phyloP scores from a whole-genome alignment of 768 basidiomycete genomes.

The Pholiota microspora region DNA sequence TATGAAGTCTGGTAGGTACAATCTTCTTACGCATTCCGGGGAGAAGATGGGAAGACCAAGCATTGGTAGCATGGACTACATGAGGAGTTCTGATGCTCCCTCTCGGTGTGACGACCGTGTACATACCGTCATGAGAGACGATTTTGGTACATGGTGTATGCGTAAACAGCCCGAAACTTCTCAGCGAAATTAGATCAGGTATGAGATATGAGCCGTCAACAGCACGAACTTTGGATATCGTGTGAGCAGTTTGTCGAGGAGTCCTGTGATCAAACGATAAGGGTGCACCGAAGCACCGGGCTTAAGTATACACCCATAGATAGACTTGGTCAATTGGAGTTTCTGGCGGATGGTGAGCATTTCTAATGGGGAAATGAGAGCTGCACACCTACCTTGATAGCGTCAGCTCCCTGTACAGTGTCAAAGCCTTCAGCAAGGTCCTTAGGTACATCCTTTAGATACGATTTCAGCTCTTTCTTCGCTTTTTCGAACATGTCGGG shows the following conservation, averaged over 20 bases:
- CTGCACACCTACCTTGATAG: conserved; percentile 25
- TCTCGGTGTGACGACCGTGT: conserved; percentile 58
- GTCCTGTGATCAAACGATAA: conserved; percentile 64
- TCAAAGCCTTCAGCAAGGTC: conserved; percentile 5
- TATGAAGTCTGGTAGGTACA: conserved; percentile 54
- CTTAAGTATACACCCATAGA: conserved; percentile 50
- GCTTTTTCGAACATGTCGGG: conserved; percentile 3
- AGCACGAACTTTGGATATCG: conserved; percentile 44
- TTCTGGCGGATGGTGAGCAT: conserved; percentile 32
- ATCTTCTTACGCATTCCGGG: conserved; percentile 59
- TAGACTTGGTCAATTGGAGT: conserved; percentile 43
- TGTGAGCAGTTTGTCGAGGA: conserved; percentile 49
- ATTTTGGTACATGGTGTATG: conserved; percentile 62
- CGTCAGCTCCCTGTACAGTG: conserved; percentile 20
- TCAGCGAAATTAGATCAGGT: neutral
- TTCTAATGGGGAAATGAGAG: neutral
- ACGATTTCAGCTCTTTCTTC: neutral
- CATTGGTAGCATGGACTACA: conserved; percentile 85
- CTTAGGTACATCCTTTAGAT: neutral
- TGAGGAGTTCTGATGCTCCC: conserved; percentile 58
- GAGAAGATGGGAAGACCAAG: conserved; percentile 73
- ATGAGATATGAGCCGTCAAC: conserved; percentile 1
- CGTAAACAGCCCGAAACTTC: conserved; percentile 57
- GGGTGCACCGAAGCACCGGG: conserved; percentile 65
- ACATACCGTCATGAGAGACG: conserved; percentile 27